Evolutionary conservation across 768 basidiomycete species (phyloP).

Genomic region (Imleria badia): DNA sequence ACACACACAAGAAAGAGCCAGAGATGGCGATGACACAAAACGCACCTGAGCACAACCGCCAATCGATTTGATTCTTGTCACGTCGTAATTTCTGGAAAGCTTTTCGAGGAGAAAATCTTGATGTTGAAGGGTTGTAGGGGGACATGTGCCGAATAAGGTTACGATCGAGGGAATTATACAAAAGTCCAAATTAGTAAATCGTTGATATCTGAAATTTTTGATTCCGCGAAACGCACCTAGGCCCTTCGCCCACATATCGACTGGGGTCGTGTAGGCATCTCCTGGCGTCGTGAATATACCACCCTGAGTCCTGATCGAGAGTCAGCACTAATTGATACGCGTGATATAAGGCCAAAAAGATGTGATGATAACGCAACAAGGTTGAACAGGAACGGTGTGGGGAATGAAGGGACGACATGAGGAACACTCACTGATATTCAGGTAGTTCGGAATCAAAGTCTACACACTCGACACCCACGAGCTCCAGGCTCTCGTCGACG

Average conservation of each 20-base stretch:
- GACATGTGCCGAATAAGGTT: conserved; percentile 30
- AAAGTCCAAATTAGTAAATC: conserved; percentile 35
- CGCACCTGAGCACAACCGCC: conserved; percentile 79
- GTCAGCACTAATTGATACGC: conserved; percentile 18
- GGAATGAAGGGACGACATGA: conserved; percentile 1
- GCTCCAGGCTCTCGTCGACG: conserved; percentile 78
- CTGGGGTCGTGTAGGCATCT: conserved; percentile 83
- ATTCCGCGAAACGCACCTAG: conserved; percentile 67
- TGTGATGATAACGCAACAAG: neutral
- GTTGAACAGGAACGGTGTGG: neutral
- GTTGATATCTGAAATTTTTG: conserved; percentile 52
- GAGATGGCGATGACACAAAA: neutral
- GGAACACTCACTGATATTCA: conserved; percentile 72
- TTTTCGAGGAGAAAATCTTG: conserved; percentile 77
- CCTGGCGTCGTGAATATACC: conserved; percentile 86
- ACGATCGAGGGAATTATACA: conserved; percentile 33
- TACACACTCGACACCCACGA: conserved; percentile 78
- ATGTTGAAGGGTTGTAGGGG: conserved; percentile 10
- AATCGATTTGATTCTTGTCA: conserved; percentile 70
- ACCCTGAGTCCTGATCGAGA: conserved; percentile 64
- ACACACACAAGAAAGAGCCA: neutral
- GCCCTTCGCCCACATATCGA: conserved; percentile 90
- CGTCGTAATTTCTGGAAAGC: conserved; percentile 64
- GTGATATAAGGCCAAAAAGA: conserved; percentile 12
- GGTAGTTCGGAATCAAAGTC: conserved; percentile 80